phyloP scores from a whole-genome alignment of 2,329 filamentous ascomycete genomes.

The Calonectria henricotiae region DNA sequence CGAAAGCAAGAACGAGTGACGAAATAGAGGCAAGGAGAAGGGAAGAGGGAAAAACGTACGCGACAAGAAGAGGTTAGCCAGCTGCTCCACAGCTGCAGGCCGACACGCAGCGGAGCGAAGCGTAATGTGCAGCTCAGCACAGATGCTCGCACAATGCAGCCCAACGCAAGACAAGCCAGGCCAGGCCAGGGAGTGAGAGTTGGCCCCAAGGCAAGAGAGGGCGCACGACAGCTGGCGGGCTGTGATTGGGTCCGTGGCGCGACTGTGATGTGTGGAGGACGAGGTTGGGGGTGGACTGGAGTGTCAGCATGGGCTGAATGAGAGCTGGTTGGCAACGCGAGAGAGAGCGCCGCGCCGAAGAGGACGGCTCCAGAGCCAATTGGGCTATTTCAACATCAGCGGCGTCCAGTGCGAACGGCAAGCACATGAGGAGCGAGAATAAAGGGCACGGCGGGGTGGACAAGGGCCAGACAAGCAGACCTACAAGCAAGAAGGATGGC shows the following conservation, averaged over 20 bases:
- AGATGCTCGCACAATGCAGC: slow-evolving; percentile 51
- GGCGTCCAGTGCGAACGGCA: slow-evolving; percentile 37
- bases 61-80: slow-evolving; percentile 49
- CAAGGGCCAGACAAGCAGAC: slow-evolving; percentile 1
- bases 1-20: slow-evolving; percentile 37
- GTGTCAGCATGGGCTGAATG: slow-evolving; percentile 46
- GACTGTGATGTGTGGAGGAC: slow-evolving; percentile 48
- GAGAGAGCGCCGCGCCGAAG: slow-evolving; percentile 40
- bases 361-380: slow-evolving; percentile 47
- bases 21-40: slow-evolving; percentile 48
- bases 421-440: slow-evolving; percentile 3
- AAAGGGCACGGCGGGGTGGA: slow-evolving; percentile 16
- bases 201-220: slow-evolving; percentile 48
- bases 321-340: slow-evolving; percentile 48
- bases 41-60: slow-evolving; percentile 43
- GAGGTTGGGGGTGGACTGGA: slow-evolving; percentile 44
- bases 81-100: slow-evolving; percentile 52
- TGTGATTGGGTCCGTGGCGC: slow-evolving; percentile 55
- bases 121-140: slow-evolving; percentile 46
- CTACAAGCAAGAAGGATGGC: slow-evolving; percentile 16
- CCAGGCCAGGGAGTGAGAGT: slow-evolving; percentile 43
- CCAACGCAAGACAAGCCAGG: slow-evolving; percentile 51
- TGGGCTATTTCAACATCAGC: slow-evolving; percentile 46
- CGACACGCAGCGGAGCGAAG: slow-evolving; percentile 46
- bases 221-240: slow-evolving; percentile 57